phyloP scores from a whole-genome alignment of 495 filamentous ascomycete species.

The Chlorociboria aeruginascens region DNA sequence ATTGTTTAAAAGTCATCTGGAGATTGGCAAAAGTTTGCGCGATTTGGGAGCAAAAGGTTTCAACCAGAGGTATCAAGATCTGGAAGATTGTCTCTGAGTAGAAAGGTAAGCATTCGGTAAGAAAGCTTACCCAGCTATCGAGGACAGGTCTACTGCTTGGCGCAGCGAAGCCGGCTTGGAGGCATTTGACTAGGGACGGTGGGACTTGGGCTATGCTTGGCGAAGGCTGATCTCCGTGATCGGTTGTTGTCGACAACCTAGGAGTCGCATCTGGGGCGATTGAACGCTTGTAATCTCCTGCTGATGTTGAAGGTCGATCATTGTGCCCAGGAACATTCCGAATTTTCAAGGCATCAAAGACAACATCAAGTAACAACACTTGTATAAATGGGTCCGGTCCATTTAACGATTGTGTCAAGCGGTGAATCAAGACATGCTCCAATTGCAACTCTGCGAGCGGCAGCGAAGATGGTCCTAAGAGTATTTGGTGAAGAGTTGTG shows the following conservation, averaged over 20 bases:
- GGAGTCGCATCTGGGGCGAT: constrained; percentile 9
- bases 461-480: constrained; percentile 56
- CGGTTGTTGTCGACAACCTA: constrained; percentile 9
- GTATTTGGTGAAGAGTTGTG: constrained; percentile 60
- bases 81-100: constrained; percentile 79
- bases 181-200: constrained; percentile 63
- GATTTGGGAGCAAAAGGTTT: constrained; percentile 73
- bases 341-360: constrained; percentile 57
- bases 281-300: constrained; percentile 28
- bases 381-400: constrained; percentile 55
- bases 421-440: constrained; percentile 60
- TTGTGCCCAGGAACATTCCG: constrained; percentile 32
- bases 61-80: constrained; percentile 77
- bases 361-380: constrained; percentile 60
- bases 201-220: constrained; percentile 42
- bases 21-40: constrained; percentile 53
- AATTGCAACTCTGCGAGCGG: constrained; percentile 56
- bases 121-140: constrained; percentile 81
- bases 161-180: constrained; percentile 72
- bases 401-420: constrained; percentile 50
- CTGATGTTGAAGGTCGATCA: constrained; percentile 28
- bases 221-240: constrained; percentile 3
- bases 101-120: constrained; percentile 74
- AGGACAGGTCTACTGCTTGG: constrained; percentile 61
- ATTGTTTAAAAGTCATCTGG: constrained; percentile 38